Percentiles rank a stretch among this genome's conserved stretches.
Conservation (phyloP, 495 filamentous ascomycete genomes). For the Lasiosphaeriaceae sp. region DNA sequence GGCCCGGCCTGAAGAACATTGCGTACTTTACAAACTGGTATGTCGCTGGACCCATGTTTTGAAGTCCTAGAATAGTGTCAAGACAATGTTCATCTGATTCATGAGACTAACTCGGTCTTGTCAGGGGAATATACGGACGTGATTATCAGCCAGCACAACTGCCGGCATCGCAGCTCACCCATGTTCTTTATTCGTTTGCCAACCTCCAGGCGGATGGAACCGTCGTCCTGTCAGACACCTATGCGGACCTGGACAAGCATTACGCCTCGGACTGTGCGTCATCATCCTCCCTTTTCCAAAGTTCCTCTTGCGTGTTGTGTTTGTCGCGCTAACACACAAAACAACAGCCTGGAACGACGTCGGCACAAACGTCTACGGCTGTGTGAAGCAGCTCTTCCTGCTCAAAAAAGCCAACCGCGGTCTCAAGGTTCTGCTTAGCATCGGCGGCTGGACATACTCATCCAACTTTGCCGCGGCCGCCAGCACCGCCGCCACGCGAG, state of each 20-base stretch:
- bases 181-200: conserved; percentile 87
- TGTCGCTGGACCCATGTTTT: background rate
- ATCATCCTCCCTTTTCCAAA: background rate
- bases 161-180: conserved; percentile 75
- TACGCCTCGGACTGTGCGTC: conserved; percentile 50
- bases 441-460: conserved; percentile 90
- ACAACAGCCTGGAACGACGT: conserved; percentile 39
- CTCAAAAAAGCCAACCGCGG: conserved; percentile 81
- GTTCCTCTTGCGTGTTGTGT: background rate
- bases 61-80: background rate
- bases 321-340: background rate
- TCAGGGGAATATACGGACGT: conserved; percentile 78
- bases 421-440: conserved; percentile 81
- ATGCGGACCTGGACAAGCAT: conserved; percentile 71
- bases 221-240: conserved; percentile 61
- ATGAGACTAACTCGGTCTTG: too few species aligned
- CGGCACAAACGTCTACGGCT: conserved; percentile 72
- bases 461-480: conserved; percentile 69
- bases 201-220: conserved; percentile 78
- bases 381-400: conserved; percentile 80
- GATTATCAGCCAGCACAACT: conserved; percentile 78
- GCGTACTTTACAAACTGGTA: conserved; percentile 50
- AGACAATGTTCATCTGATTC: conserved; percentile 8
- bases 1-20: conserved; percentile 30
- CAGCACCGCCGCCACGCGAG: conserved; percentile 49